These are phyloP conservation scores for Penicillium ucsense DNA, from an alignment of 495 filamentous ascomycete genomes.

Conservation along the genomic window DNA sequence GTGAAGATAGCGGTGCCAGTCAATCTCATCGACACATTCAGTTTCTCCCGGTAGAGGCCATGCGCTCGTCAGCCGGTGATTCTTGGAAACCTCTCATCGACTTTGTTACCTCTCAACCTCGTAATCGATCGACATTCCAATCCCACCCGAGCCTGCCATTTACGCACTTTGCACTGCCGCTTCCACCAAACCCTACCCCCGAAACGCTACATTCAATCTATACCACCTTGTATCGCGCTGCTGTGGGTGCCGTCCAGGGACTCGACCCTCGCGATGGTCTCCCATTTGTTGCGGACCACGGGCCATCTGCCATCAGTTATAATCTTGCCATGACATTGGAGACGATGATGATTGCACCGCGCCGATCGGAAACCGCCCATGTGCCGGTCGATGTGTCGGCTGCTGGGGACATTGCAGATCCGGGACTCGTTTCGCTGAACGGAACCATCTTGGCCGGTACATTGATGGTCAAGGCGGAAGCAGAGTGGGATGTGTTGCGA, in stretches of 20 bases:
- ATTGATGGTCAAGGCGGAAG: conserved; percentile 64
- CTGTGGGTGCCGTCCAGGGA: conserved; percentile 27
- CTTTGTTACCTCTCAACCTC: conserved; percentile 14
- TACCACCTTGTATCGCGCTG: conserved; percentile 44
- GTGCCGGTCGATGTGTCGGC: conserved; percentile 20
- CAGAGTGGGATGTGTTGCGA: conserved; percentile 58
- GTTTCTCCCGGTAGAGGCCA: conserved; percentile 60
- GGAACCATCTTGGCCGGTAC: conserved; percentile 76
- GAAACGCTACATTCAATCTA: conserved; percentile 39
- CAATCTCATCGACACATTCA: conserved; percentile 77
- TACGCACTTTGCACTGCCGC: conserved; percentile 36
- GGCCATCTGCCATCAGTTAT: conserved; percentile 57
- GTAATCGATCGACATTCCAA: conserved; percentile 14
- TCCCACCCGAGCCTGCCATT: conserved; percentile 37
- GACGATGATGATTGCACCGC: conserved; percentile 60
- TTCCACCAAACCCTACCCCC: conserved; percentile 30
- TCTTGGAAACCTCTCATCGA: conserved; percentile 51
- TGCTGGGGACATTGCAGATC: conserved; percentile 25
- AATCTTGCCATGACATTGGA: conserved; percentile 67
- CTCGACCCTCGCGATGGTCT: background rate
- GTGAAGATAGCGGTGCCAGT: conserved; percentile 63
- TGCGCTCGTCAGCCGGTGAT: conserved; percentile 42
- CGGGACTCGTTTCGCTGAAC: conserved; percentile 58
- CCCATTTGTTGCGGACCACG: conserved; percentile 6
- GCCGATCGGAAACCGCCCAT: conserved; percentile 34